phyloP scores from a whole-genome alignment of 805 yeast genomes.

The Metschnikowia kunwiensis region DNA sequence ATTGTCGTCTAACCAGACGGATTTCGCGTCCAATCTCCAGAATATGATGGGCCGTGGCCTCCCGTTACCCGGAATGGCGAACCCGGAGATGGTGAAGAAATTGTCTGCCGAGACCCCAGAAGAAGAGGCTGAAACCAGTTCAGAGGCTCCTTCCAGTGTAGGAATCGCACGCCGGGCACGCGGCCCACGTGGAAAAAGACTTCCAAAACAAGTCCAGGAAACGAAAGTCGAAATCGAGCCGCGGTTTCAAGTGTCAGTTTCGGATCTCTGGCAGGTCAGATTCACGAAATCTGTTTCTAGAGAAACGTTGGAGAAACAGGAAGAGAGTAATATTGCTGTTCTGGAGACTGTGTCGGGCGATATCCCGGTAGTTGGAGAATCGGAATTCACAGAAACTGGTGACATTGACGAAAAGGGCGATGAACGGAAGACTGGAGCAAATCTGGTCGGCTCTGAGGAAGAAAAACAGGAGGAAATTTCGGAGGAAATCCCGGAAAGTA shows the following conservation, averaged over 20 bases:
- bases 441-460: no score
- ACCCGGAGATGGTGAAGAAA: constrained; percentile 30
- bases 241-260: constrained; percentile 31
- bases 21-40: constrained; percentile 57
- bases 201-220: constrained; percentile 56
- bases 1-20: constrained; percentile 37
- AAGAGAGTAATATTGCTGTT: background rate
- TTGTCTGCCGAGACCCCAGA: constrained; percentile 8
- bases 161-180: constrained; percentile 45
- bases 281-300: no score
- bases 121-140: constrained; percentile 8
- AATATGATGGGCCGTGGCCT: constrained; percentile 54
- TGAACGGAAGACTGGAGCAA: no score
- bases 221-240: constrained; percentile 35
- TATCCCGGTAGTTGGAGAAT: no score
- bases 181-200: constrained; percentile 72
- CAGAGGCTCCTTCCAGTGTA: background rate
- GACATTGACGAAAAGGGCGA: no score
- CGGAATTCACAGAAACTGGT: no score
- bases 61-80: constrained; percentile 53
- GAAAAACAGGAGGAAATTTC: no score
- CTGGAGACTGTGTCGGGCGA: no score
- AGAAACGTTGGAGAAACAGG: background rate
- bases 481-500: no score
- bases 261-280: constrained; percentile 37